Evolutionary conservation across 2,329 filamentous ascomycete genomes (phyloP).

Genomic region (Talaromyces atroroseus): DNA sequence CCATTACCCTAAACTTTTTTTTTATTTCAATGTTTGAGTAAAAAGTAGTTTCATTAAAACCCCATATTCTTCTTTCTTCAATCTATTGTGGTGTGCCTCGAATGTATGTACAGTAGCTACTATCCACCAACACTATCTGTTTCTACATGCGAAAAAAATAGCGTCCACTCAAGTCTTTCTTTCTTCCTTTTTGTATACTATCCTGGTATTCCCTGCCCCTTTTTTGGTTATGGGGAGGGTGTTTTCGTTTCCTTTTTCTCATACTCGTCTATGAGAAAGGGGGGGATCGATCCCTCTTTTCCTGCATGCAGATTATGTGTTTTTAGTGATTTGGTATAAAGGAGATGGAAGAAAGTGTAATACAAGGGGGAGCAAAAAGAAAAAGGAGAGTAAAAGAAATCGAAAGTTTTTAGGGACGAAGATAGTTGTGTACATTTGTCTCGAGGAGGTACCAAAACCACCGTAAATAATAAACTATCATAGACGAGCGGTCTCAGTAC

Average conservation of each 20-base stretch:
- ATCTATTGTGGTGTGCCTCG: background rate
- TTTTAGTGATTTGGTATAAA: background rate
- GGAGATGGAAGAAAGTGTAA: background rate
- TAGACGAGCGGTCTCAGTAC: too few relatives aligned
- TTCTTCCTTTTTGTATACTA: background rate
- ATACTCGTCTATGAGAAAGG: background rate
- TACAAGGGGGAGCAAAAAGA: background rate
- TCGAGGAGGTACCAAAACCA: too few relatives aligned
- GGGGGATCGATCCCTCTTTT: background rate
- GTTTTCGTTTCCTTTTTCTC: too few relatives aligned
- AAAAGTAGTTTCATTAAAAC: background rate
- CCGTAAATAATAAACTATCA: too few relatives aligned
- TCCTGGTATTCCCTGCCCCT: too few relatives aligned
- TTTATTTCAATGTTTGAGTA: background rate
- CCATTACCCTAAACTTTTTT: background rate
- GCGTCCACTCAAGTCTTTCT: background rate
- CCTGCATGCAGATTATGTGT: background rate
- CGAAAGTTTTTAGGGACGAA: background rate
- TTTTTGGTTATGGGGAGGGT: too few relatives aligned
- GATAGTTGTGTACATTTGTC: too few relatives aligned
- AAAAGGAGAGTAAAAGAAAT: background rate
- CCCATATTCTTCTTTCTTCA: background rate
- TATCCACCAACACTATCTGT: background rate
- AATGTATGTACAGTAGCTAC: background rate
- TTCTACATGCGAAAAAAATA: background rate